Conservation (phyloP, 2,329 filamentous ascomycete genomes). For the Hypoxylon sp. region DNA sequence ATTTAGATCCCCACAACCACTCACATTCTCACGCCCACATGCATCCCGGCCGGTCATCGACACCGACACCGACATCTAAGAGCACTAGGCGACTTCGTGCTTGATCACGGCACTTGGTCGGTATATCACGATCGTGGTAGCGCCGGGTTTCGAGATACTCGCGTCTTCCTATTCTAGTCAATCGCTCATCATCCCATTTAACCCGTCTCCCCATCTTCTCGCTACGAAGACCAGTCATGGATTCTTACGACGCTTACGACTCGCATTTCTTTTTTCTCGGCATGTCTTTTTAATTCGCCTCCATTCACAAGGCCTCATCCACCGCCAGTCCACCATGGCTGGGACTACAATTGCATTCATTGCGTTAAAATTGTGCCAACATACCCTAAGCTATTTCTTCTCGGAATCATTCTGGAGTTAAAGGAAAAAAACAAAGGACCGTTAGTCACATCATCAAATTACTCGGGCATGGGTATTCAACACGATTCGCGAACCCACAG, state of each 20-base stretch:
- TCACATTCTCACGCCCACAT: constrained; percentile 52
- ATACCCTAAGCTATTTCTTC: constrained; percentile 37
- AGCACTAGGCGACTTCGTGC: constrained; percentile 57
- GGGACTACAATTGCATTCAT: constrained; percentile 35
- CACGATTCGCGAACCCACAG: constrained; percentile 23
- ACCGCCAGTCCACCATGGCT: constrained; percentile 19
- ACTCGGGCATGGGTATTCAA: constrained; percentile 30
- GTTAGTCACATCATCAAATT: constrained; percentile 22
- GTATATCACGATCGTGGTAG: constrained; percentile 16
- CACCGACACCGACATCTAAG: constrained; percentile 56
- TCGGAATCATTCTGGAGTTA: constrained; percentile 45
- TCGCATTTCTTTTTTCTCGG: constrained; percentile 37
- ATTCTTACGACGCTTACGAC: constrained; percentile 50
- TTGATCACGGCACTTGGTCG: constrained; percentile 42
- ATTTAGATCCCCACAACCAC: constrained; percentile 60
- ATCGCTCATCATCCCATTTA: constrained; percentile 42
- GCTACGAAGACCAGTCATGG: constrained; percentile 48
- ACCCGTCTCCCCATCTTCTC: constrained; percentile 29
- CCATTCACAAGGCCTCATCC: constrained; percentile 30
- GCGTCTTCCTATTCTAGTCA: constrained; percentile 36
- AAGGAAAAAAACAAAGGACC: constrained; percentile 32
- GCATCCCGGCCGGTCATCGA: constrained; percentile 57
- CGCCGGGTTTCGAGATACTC: background rate
- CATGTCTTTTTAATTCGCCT: constrained; percentile 38
- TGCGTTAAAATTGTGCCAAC: constrained; percentile 34